phyloP scores from a whole-genome alignment of 441 rosid species.

The Erodium moschatum region DNA sequence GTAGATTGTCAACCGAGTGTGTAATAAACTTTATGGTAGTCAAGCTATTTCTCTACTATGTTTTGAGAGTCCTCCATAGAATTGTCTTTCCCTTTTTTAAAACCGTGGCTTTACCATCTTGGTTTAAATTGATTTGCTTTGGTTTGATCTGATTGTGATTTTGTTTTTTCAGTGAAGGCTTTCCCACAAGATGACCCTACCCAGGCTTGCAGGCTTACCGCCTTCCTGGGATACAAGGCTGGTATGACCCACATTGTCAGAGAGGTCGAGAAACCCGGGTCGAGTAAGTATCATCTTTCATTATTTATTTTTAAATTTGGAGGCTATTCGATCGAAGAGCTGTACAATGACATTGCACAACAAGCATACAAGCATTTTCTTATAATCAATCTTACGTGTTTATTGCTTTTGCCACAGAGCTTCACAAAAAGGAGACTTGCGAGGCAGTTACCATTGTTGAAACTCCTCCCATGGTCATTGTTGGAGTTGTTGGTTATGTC shows the following conservation, averaged over 20 bases:
- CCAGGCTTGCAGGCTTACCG: constrained; percentile 72
- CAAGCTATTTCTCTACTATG: neutral
- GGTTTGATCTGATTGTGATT: neutral
- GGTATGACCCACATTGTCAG: constrained; percentile 95
- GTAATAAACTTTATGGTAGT: too few species aligned
- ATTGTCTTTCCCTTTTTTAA: too few species aligned
- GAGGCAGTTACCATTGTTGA: constrained; percentile 81
- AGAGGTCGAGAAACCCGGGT: constrained; percentile 90
- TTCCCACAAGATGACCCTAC: constrained; percentile 74
- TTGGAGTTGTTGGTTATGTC: too few species aligned
- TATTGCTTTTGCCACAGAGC: constrained; percentile 29
- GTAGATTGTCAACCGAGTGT: neutral
- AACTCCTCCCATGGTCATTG: constrained; percentile 11
- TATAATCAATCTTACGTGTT: too few species aligned
- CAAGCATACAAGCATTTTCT: too few species aligned
- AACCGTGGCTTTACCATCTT: neutral
- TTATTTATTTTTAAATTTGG: too few species aligned
- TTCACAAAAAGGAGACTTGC: constrained; percentile 91
- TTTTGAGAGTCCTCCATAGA: too few species aligned
- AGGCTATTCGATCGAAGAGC: neutral
- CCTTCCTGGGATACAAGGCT: constrained; percentile 88
- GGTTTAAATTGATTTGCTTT: neutral
- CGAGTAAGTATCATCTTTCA: constrained; percentile 43
- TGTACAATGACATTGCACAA: neutral
- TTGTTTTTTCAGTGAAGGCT: constrained; percentile 60